Evolutionary conservation across 305 asterid genomes (phyloP).

Genomic region (Solanum hybrid): DNA sequence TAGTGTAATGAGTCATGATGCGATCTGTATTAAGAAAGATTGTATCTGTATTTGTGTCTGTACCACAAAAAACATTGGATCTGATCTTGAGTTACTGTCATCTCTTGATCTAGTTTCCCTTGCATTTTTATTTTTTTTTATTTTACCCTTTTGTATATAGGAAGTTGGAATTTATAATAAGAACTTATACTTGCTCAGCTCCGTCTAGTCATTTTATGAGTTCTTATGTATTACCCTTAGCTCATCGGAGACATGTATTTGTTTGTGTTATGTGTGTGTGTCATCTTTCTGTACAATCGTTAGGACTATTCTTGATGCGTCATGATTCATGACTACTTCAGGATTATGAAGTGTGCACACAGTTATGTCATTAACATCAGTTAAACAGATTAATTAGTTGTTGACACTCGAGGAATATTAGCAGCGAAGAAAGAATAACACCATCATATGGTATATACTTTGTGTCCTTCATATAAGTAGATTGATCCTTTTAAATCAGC

Average conservation of each 20-base stretch:
- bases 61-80: constrained; percentile 4
- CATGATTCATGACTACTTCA: not conserved
- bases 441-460: not conserved
- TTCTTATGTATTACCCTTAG: not conserved
- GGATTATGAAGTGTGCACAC: not conserved
- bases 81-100: not conserved
- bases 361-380: not conserved
- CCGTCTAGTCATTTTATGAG: not conserved
- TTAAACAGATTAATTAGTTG: not conserved
- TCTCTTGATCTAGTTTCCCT: not conserved
- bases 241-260: not conserved
- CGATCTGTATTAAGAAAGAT: constrained; percentile 8
- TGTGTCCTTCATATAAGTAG: not conserved
- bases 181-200: not conserved
- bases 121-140: not conserved
- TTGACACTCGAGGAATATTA: not conserved
- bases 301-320: not conserved
- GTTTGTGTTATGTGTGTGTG: not conserved
- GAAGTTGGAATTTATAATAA: constrained; percentile 2
- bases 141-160: not conserved
- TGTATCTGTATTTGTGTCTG: constrained; percentile 7
- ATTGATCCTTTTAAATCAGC: not conserved
- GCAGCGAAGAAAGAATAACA: not conserved
- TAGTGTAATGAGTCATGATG: not conserved
- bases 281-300: not conserved